Conservation (phyloP, 768 basidiomycete species). For the Lactifluus hygrophoroides region DNA sequence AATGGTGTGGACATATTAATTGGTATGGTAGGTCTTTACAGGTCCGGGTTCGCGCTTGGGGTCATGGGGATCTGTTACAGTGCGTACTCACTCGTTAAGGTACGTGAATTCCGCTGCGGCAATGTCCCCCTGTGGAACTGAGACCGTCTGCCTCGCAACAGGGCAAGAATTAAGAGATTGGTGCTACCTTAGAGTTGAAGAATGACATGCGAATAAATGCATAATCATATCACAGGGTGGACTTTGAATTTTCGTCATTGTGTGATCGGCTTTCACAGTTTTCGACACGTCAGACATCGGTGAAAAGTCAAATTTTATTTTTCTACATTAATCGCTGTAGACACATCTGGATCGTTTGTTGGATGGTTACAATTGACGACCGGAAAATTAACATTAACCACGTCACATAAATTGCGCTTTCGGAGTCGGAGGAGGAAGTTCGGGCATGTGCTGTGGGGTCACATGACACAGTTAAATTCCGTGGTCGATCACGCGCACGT, state of each 20-base stretch:
- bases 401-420: too few relatives aligned
- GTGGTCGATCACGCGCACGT: not conserved
- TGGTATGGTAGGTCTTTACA: conserved; percentile 41
- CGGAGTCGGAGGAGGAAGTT: too few relatives aligned
- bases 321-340: too few relatives aligned
- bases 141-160: not conserved
- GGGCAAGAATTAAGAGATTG: conserved; percentile 7
- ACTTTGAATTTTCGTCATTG: not conserved
- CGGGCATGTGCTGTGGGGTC: not conserved
- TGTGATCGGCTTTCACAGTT: not conserved
- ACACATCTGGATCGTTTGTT: too few relatives aligned
- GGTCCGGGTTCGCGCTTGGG: conserved; percentile 44
- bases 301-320: too few relatives aligned
- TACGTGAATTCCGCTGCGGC: conserved; percentile 13
- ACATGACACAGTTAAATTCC: not conserved
- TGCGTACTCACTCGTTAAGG: conserved; percentile 38
- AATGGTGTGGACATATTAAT: not conserved
- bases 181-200: not conserved
- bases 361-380: too few relatives aligned
- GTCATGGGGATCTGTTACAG: conserved; percentile 47
- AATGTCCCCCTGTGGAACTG: not conserved
- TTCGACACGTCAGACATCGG: not conserved
- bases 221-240: too few relatives aligned
- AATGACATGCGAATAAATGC: not conserved
- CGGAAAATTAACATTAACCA: too few relatives aligned